Conservation (phyloP, 805 yeast species). For the Metschnikowia dekortorum region DNA sequence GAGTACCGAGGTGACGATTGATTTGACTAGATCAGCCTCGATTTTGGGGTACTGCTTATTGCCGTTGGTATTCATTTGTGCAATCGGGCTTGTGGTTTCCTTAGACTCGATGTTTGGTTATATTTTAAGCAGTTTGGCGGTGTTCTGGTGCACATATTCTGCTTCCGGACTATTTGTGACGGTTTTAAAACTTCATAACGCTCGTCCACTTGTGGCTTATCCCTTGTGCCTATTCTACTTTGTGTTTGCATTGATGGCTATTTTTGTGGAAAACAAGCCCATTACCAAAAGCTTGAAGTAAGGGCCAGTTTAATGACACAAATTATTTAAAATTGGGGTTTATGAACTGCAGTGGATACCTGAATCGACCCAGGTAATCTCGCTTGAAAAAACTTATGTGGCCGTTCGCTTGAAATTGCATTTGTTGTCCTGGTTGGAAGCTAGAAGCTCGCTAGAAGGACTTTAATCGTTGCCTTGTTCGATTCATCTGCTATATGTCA, state of each 20-base stretch:
- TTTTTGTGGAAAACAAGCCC: conserved; percentile 53
- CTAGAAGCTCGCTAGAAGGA: not conserved
- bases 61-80: conserved; percentile 78
- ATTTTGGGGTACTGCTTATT: conserved; percentile 91
- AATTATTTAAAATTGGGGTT: not conserved
- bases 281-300: not conserved
- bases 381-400: too few relatives aligned
- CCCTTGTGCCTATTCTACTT: conserved; percentile 89
- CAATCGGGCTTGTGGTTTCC: conserved; percentile 59
- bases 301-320: not conserved
- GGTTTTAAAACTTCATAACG: conserved; percentile 75
- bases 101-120: conserved; percentile 78
- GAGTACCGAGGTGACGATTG: conserved; percentile 61
- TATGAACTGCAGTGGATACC: not conserved
- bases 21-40: conserved; percentile 71
- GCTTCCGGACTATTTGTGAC: conserved; percentile 91
- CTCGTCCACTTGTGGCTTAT: conserved; percentile 87
- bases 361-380: too few relatives aligned
- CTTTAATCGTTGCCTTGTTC: not conserved
- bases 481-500: not conserved
- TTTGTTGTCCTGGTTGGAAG: not conserved
- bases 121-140: conserved; percentile 57
- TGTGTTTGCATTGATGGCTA: conserved; percentile 93
- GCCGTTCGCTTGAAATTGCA: not conserved
- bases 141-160: conserved; percentile 88